A percentile compares a stretch with the other conserved stretches of the same genome.
Conservation (phyloP, 495 filamentous ascomycete genomes). For the Oleoguttula mirabilis region DNA sequence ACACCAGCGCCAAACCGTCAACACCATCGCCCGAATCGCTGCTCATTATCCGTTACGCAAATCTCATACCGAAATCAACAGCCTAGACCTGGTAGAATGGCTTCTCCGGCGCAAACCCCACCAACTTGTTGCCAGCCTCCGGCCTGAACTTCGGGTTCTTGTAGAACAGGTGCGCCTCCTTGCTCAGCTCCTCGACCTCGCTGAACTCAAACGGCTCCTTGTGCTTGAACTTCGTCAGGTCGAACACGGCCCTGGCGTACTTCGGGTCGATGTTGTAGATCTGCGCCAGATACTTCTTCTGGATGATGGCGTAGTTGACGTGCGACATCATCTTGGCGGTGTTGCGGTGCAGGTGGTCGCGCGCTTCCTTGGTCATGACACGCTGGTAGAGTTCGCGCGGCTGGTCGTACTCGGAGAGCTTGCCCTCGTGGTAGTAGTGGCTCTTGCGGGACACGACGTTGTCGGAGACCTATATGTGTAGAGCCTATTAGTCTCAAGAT, state of each 20-base stretch:
- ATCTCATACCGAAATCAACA: too few species aligned
- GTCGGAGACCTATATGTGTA: too few species aligned
- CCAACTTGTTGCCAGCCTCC: constrained; percentile 25
- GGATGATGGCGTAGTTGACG: constrained; percentile 27
- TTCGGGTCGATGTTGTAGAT: constrained; percentile 39
- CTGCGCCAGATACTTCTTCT: constrained; percentile 45
- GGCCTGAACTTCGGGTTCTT: constrained; percentile 40
- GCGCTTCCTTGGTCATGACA: constrained; percentile 36
- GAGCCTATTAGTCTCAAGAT: too few species aligned
- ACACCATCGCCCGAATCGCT: too few species aligned
- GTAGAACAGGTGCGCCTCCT: constrained; percentile 29
- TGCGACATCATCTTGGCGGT: constrained; percentile 34
- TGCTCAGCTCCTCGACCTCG: constrained; percentile 29
- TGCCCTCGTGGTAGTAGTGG: constrained; percentile 45
- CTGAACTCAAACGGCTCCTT: constrained; percentile 31
- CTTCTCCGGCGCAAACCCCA: constrained; percentile 25
- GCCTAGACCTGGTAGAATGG: too few species aligned
- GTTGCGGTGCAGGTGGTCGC: constrained; percentile 37
- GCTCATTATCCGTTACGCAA: too few species aligned
- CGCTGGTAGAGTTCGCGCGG: constrained; percentile 36
- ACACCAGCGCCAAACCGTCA: too few species aligned
- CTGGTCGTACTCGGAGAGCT: constrained; percentile 42
- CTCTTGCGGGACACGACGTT: constrained; percentile 40
- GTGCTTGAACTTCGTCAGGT: constrained; percentile 31
- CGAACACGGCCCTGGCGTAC: constrained; percentile 38